Evolutionary conservation across 768 basidiomycete species (phyloP), one percentile per base, ranked within the genome.

Genomic region (Phaffia tasmanica): DNA sequence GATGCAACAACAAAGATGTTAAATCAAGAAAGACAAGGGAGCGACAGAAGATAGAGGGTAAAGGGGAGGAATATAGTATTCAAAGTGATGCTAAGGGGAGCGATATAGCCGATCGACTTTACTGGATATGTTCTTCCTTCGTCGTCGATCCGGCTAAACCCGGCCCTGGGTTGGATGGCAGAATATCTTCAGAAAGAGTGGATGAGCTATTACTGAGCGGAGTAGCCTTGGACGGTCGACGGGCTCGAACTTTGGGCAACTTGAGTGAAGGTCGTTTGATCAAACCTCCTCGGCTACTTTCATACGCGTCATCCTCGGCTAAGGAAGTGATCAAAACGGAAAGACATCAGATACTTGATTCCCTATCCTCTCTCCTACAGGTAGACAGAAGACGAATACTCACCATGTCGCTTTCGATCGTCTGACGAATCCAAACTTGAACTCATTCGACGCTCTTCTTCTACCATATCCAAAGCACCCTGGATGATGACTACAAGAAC

Each of bases 381-480:
- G 8, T 21, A 21, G 23, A 27, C 16, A 51, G 54, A n/a, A 18
- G 35, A 46, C 25, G 30, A 9, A 50, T 42, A 30, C 62, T 18
- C 1, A 63, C 67, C 67, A 57, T 69, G 67, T 21, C 67, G 62
- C 63, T 69, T 69, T 57, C 64, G 47, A 51, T 63, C 62, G 23
- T 63, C 48, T 42, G 35, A 42, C 2, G n/a, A 29, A 25, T 63
- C 62, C 16, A 42, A 47, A 8, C 53, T 25, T 29, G 70, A 72
- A 15, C 60, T 53, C 73, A 71, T 57, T 14, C 35, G 79, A 65
- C 78, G 79, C 76, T 86, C 84, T 75, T 89, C 86, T 70, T 89
- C 88, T 56, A 86, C 80, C 21, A 90, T 79, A 81, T 82, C 80
- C 77, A 91, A 75, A 19, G 86, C 82, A 8, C 89, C 89, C 75